Percentiles rank a stretch among this genome's conserved stretches.
Conservation (phyloP, 1,284 basidiomycete species). For the Tilletia setariae region DNA sequence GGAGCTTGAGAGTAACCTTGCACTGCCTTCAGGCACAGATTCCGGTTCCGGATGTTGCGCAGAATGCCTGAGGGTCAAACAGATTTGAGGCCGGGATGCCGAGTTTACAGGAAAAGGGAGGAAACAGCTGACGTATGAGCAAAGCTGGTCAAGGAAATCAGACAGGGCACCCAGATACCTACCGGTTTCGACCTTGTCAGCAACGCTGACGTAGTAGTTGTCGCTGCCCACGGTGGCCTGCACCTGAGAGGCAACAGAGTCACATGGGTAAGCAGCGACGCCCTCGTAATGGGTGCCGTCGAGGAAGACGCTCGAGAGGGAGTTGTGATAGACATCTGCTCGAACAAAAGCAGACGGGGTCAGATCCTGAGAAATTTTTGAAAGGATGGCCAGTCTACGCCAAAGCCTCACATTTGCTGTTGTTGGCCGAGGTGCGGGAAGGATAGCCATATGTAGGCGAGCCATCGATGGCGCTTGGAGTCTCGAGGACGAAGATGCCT, state of each 20-base stretch:
- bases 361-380: too few species aligned
- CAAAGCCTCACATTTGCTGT: conserved; percentile 2
- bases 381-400: too few species aligned
- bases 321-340: neutral
- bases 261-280: neutral
- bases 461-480: neutral
- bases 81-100: too few species aligned
- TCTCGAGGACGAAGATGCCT: neutral
- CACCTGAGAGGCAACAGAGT: neutral
- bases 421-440: neutral
- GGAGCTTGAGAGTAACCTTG: neutral
- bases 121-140: too few species aligned
- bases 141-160: too few species aligned
- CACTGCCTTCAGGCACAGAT: conserved; percentile 1
- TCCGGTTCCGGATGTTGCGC: neutral
- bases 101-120: too few species aligned
- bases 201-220: too few species aligned
- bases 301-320: neutral
- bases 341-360: too few species aligned
- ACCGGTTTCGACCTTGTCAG: too few species aligned
- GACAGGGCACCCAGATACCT: too few species aligned
- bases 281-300: neutral
- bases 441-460: neutral
- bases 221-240: neutral
- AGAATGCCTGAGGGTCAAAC: neutral